A percentile compares a stretch with the other conserved stretches of the same genome.
Conservation (phyloP, 106 monocot genomes). For the Apostasia ramifera region DNA sequence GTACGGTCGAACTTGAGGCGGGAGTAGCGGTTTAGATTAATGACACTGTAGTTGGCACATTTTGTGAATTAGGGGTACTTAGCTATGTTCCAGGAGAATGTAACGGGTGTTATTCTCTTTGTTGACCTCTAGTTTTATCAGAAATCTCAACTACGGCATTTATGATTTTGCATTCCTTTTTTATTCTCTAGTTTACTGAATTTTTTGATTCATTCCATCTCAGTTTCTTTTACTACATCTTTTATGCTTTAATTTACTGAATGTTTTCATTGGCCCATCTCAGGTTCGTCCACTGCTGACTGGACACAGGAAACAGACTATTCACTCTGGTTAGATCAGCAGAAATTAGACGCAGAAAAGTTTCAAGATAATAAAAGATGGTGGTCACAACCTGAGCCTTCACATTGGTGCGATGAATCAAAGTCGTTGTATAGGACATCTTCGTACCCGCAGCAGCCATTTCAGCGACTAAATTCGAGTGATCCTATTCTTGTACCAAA, state of each 20-base stretch:
- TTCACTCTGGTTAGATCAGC: slow-evolving; percentile 30
- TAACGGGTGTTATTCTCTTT: too few relatives aligned
- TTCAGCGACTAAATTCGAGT: slow-evolving; percentile 9
- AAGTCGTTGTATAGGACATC: slow-evolving; percentile 49
- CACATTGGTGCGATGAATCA: slow-evolving; percentile 11
- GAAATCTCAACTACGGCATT: not conserved
- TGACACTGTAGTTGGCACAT: too few relatives aligned
- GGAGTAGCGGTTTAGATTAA: too few relatives aligned
- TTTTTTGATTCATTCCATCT: not conserved
- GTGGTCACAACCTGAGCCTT: slow-evolving; percentile 33
- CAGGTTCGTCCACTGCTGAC: slow-evolving; percentile 34
- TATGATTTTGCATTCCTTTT: not conserved
- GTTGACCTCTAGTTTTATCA: too few relatives aligned
- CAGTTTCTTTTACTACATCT: too few relatives aligned
- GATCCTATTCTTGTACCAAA: slow-evolving; percentile 33
- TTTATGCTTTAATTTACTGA: not conserved
- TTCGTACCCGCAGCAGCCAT: slow-evolving; percentile 43
- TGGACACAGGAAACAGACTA: slow-evolving; percentile 37
- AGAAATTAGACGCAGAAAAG: slow-evolving; percentile 27
- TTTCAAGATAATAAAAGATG: slow-evolving; percentile 27
- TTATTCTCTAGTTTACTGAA: not conserved
- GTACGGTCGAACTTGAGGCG: too few relatives aligned
- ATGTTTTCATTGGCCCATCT: not conserved
- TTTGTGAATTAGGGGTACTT: too few relatives aligned
- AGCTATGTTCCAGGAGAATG: too few relatives aligned